Evolutionary conservation across 108 stramenopile genomes (phyloP), one percentile per base, ranked within the genome.

Genomic region (Nitzschia sp.): DNA sequence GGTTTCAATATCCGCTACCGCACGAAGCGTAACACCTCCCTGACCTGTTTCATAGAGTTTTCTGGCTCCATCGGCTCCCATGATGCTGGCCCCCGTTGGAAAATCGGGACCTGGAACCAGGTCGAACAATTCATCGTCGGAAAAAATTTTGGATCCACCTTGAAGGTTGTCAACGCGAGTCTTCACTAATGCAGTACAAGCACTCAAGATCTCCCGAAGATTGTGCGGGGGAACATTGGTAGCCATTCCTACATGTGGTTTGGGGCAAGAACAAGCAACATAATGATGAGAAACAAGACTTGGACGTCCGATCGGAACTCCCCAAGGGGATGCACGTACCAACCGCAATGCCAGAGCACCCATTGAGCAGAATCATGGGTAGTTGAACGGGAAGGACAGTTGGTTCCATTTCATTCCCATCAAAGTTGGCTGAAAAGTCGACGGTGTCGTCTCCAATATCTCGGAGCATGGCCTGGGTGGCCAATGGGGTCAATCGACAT

Each of bases 191-290:
- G 86, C 88, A n/a, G 71, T 64, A 42, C 90, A 90, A 7, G 91
- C 97, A 53, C 70, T 76, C 76, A 93, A 64, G 61, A 98, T 66
- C 76, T 98, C 97, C 17, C 80, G 79, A 67, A 98, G 82, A 75
- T 97, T 97, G 85, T 98, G 97, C 12, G 97, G 97, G 7, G 97
- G 97, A 50, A 97, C 81, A 72, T 97, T 97, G 53, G 97, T 98
- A 11, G 97, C 97, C 97, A 98, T 98, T 12, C 97, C 97, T 44
- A 93, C 93, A 42, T 91, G 3, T 34, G 5, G 5, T 34, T 34
- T 34, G 29, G 5, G 29, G 29, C 5, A 34, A 1, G 29, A 34
- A 34, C 29, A 34, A 34, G 19, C 2, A 50, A 15, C 17, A 50
- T 5, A 50, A 50, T 6, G 6, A 50, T 50, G 48, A 50, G 48